phyloP scores from a whole-genome alignment of 139 green algal genomes.

The Pedinophyceae sp. region DNA sequence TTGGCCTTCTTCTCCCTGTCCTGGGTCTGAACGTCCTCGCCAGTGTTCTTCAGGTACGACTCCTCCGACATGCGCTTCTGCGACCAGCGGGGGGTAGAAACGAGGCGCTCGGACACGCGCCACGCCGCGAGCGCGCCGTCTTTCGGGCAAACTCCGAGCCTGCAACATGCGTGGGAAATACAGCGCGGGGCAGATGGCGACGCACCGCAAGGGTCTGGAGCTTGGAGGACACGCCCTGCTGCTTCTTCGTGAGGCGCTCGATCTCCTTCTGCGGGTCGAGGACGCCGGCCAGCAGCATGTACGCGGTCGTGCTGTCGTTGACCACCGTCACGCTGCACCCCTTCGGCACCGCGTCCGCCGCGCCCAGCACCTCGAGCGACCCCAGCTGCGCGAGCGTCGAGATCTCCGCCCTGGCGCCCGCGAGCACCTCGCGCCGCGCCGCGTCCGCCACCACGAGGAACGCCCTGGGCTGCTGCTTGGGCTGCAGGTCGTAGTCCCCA shows the following conservation, averaged over 20 bases:
- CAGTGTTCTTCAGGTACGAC: slow-evolving; percentile 18
- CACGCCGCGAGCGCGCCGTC: too few species aligned
- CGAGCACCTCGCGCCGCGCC: slow-evolving; percentile 1
- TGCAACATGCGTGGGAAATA: not conserved
- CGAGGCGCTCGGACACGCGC: too few species aligned
- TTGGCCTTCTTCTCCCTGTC: slow-evolving; percentile 15
- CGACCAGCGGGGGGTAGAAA: not conserved
- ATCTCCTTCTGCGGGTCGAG: slow-evolving; percentile 79
- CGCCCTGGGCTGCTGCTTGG: slow-evolving; percentile 54
- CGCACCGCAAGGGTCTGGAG: too few species aligned
- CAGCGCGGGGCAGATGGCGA: not conserved
- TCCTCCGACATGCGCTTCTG: slow-evolving; percentile 8
- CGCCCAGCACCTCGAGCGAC: slow-evolving; percentile 18
- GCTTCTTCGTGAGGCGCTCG: slow-evolving; percentile 74
- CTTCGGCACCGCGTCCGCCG: slow-evolving; percentile 21
- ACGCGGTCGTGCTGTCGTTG: slow-evolving; percentile 49
- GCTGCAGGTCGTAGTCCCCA: slow-evolving; percentile 54
- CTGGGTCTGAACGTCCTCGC: slow-evolving; percentile 15
- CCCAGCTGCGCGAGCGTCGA: not conserved
- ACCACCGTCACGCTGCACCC: slow-evolving; percentile 70
- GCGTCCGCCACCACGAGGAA: slow-evolving; percentile 33
- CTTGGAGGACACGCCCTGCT: too few species aligned
- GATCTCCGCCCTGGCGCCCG: slow-evolving; percentile 1
- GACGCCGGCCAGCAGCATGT: slow-evolving; percentile 54
- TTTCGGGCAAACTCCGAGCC: slow-evolving; percentile 6